Percentiles rank a stretch among this genome's conserved stretches.
Conservation (phyloP, 2,329 filamentous ascomycete species). For the Pseudocercospora pini-densiflorae region DNA sequence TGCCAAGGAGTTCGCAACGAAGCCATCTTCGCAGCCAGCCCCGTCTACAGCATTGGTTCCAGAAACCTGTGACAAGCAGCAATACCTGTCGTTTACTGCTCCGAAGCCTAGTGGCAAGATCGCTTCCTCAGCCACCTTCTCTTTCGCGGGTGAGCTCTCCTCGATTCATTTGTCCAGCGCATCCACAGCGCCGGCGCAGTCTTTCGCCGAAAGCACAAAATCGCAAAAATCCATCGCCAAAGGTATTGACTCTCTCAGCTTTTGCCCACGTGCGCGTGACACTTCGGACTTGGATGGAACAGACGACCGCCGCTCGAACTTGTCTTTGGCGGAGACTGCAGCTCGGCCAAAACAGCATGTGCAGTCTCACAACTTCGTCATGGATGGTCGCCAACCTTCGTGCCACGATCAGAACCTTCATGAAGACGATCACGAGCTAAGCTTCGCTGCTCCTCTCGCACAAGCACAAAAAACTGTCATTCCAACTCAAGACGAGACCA, state of each 20-base stretch:
- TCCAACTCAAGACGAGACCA: background rate
- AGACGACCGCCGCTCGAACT: background rate
- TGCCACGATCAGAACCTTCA: background rate
- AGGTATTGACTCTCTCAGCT: background rate
- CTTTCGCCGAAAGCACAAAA: background rate
- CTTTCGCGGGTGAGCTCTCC: background rate
- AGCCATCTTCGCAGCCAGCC: slow-evolving; percentile 4
- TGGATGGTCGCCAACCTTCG: background rate
- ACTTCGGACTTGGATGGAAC: background rate
- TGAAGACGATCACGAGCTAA: slow-evolving; percentile 3
- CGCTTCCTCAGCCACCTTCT: slow-evolving; percentile 19
- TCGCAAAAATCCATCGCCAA: background rate
- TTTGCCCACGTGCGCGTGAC: background rate
- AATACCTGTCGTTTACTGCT: background rate
- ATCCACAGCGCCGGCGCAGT: slow-evolving; percentile 5
- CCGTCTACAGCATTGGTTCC: slow-evolving; percentile 12
- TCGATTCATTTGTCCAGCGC: background rate
- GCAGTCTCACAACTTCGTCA: background rate
- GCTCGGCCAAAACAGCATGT: too few relatives aligned
- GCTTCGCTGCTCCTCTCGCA: slow-evolving; percentile 6
- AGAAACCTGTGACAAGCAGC: background rate
- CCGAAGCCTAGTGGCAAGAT: slow-evolving; percentile 18
- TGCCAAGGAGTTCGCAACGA: background rate
- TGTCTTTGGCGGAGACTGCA: background rate
- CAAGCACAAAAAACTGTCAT: background rate